phyloP scores from a whole-genome alignment of 2,329 filamentous ascomycete genomes.

The Cytospora piceae region DNA sequence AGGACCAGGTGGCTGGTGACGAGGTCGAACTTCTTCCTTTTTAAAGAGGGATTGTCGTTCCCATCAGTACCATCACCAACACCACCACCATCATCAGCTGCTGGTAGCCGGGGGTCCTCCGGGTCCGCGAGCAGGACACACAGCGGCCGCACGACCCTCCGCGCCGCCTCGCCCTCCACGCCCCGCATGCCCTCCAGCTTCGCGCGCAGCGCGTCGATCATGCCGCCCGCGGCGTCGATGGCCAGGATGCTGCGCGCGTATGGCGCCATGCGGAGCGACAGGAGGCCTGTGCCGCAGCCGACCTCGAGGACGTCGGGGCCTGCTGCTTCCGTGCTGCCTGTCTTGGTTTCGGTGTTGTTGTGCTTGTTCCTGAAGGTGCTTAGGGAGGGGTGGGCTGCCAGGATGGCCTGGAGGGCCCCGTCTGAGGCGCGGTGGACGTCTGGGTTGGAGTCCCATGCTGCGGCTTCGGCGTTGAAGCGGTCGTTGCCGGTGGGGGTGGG shows the following conservation, averaged over 20 bases:
- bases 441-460: constrained; percentile 57
- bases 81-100: constrained; percentile 31
- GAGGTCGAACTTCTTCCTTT: constrained; percentile 51
- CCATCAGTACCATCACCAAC: background rate
- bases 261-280: constrained; percentile 54
- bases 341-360: too few relatives aligned
- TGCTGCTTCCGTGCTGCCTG: constrained; percentile 28
- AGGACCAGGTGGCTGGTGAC: constrained; percentile 57
- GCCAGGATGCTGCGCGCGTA: constrained; percentile 52
- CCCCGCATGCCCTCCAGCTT: constrained; percentile 44
- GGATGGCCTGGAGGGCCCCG: constrained; percentile 50
- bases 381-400: constrained; percentile 33
- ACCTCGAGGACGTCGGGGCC: constrained; percentile 56
- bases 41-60: background rate
- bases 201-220: constrained; percentile 53
- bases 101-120: constrained; percentile 48
- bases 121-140: constrained; percentile 53
- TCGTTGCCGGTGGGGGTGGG: constrained; percentile 38
- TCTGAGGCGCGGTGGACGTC: constrained; percentile 50
- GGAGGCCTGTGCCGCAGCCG: constrained; percentile 59
- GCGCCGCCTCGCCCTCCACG: background rate
- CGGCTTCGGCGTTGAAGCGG: constrained; percentile 59
- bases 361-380: background rate
- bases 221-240: constrained; percentile 57
- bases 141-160: constrained; percentile 50